Percentiles rank a stretch among this genome's conserved stretches.
Conservation (phyloP, 768 basidiomycete genomes). For the Leccinum truebloodii region DNA sequence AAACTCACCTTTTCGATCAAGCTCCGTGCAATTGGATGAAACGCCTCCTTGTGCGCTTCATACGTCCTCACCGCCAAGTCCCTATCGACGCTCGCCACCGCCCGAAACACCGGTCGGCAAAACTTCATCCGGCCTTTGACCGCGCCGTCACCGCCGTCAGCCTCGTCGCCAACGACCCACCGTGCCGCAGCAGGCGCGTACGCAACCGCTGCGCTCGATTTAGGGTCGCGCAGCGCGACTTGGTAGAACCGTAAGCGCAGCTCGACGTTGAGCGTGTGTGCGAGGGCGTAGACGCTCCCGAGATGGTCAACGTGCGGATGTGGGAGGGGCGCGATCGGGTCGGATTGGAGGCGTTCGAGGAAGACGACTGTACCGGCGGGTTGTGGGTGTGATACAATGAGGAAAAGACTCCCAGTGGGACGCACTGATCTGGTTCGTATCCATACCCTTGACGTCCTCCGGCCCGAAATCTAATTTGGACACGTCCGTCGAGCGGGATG, state of each 20-base stretch:
- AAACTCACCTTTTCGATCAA: constrained; percentile 69
- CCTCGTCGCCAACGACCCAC: constrained; percentile 67
- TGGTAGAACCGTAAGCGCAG: constrained; percentile 78
- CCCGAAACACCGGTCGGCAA: constrained; percentile 68
- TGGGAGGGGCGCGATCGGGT: constrained; percentile 55
- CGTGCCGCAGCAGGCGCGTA: constrained; percentile 55
- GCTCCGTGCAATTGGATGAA: constrained; percentile 77
- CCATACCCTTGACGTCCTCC: constrained; percentile 63
- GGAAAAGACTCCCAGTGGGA: not conserved
- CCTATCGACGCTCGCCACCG: constrained; percentile 51
- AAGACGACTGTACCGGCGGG: constrained; percentile 61
- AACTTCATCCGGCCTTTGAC: constrained; percentile 87
- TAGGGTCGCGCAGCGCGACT: constrained; percentile 56
- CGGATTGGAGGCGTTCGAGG: constrained; percentile 71
- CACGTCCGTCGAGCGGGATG: constrained; percentile 51
- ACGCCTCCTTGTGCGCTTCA: constrained; percentile 45
- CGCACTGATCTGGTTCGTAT: constrained; percentile 76
- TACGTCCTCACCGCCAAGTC: constrained; percentile 55
- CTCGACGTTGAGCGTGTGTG: constrained; percentile 65
- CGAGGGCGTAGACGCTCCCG: constrained; percentile 51
- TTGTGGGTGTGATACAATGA: too few species aligned
- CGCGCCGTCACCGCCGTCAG: constrained; percentile 40
- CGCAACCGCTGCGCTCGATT: constrained; percentile 46
- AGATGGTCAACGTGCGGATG: constrained; percentile 58
- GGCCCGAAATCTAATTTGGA: constrained; percentile 54